Percentiles rank a stretch among this genome's conserved stretches.
Conservation (phyloP, 495 filamentous ascomycete species). For the Cladorrhinum samala region DNA sequence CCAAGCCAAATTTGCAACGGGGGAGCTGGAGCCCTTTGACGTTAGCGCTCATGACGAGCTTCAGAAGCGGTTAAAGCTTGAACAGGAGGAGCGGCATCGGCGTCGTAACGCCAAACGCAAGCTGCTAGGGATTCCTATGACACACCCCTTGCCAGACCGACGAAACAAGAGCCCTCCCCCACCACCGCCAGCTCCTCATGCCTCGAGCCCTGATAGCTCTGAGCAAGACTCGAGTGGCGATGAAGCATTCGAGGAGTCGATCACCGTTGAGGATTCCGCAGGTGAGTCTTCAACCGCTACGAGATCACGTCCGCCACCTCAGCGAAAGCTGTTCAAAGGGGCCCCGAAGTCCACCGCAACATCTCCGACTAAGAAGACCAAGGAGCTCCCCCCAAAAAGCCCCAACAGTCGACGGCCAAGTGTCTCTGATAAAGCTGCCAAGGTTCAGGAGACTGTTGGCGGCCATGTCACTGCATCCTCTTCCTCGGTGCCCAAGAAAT, state of each 20-base stretch:
- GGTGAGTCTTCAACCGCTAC: neutral
- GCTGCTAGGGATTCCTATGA: conserved; percentile 28
- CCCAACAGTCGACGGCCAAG: neutral
- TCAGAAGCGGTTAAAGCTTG: conserved; percentile 16
- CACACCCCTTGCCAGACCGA: conserved; percentile 11
- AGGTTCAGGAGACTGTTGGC: neutral
- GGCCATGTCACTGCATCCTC: neutral
- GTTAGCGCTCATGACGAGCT: conserved; percentile 39
- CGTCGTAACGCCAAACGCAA: conserved; percentile 44
- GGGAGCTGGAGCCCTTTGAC: conserved; percentile 42
- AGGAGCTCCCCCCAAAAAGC: neutral
- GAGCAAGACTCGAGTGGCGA: conserved; percentile 13
- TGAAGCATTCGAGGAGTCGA: conserved; percentile 14
- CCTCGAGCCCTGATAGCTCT: neutral
- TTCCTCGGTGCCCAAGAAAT: conserved; percentile 3
- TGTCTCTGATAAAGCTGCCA: neutral
- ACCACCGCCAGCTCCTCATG: neutral
- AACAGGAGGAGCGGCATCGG: conserved; percentile 37
- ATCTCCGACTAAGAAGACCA: neutral
- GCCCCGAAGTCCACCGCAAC: neutral
- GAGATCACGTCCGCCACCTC: neutral
- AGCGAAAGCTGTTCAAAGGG: conserved; percentile 7
- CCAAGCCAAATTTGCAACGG: conserved; percentile 38
- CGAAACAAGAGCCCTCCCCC: neutral
- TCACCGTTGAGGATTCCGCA: neutral